These are phyloP conservation scores for Cadophora sp. DNA, from an alignment of 2,329 filamentous ascomycete species.

Conservation along the genomic window DNA sequence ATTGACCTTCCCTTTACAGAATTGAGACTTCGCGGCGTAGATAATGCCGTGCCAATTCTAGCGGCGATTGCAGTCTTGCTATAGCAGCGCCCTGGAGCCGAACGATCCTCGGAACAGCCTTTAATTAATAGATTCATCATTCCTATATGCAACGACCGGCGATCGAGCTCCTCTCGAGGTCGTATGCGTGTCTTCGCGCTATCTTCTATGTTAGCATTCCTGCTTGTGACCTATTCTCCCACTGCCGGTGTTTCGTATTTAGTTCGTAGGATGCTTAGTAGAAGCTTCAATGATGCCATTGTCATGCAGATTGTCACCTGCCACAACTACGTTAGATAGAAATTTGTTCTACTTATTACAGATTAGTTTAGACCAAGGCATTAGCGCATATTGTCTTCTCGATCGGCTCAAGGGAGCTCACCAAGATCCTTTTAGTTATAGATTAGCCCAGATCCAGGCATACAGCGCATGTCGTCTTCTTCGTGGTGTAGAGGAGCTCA, in stretches of 20 bases:
- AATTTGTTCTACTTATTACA: slow-evolving; percentile 32
- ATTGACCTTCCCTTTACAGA: not conserved
- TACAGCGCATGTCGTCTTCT: slow-evolving; percentile 29
- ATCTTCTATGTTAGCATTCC: slow-evolving; percentile 29
- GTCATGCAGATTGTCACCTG: slow-evolving; percentile 30
- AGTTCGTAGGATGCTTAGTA: slow-evolving; percentile 28
- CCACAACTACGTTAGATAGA: slow-evolving; percentile 26
- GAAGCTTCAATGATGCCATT: slow-evolving; percentile 33
- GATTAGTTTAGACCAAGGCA: slow-evolving; percentile 24
- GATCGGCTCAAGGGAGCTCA: slow-evolving; percentile 21
- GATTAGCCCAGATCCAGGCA: slow-evolving; percentile 24
- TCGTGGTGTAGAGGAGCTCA: slow-evolving; percentile 21
- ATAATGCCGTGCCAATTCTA: not conserved
- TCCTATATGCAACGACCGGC: not conserved
- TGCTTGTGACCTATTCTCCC: slow-evolving; percentile 31
- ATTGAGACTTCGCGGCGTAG: not conserved
- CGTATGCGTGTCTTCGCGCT: slow-evolving; percentile 23
- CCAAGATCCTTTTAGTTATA: slow-evolving; percentile 25
- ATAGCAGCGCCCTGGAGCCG: not conserved
- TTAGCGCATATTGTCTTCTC: slow-evolving; percentile 28
- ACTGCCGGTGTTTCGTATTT: slow-evolving; percentile 32
- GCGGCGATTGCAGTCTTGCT: not conserved
- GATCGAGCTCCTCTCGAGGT: slow-evolving; percentile 27
- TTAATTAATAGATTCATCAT: not conserved
- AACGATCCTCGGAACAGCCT: not conserved